Base-by-base conservation (phyloP, 495 filamentous ascomycete species). In the Trichoderma virens region DNA sequence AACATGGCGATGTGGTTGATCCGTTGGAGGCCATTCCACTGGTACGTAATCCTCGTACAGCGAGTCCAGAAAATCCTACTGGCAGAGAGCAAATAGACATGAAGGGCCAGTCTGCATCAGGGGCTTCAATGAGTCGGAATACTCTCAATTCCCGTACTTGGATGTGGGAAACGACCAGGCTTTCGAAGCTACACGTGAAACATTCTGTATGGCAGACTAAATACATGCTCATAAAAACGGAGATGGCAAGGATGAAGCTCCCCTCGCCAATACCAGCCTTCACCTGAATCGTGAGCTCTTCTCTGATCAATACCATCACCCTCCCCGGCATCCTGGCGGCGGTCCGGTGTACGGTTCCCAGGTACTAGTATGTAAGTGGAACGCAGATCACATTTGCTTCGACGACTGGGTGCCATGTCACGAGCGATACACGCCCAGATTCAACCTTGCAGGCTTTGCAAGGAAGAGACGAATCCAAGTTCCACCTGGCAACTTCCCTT, bases 401-500 rank as follows among this genome's bases (percentile, higher is more conserved):
- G 45, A 51, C 45, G 18, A 51, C 23, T 51, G 18, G 9, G 45
- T n/a, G 8, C 45, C 45, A 51, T 25, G 45, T 56, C 27, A 30
- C 25, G 20, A 56, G 27, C 23, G 5, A 56, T 56, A 56, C n/a
- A n/a, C 25, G 27, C 8, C 25, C 51, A 27, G 23, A 16, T 28
- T 56, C 27, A 56, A 56, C 51, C 51, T 56, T 30, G 51, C 51
- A 56, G 23, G 16, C 23, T 14, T 18, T 11, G 11, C 27, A 56
- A 56, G 51, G 51, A 14, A 56, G 23, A 56, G 43, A 28, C 25
- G 25, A 56, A 56, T 23, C 51, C 27, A 56, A 56, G 27, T 28
- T 56, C 51, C 51, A 28, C 25, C 51, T 56, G 51, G 25, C 51
- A 56, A 56, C 23, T 56, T n/a, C 45, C 51, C 13, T 56, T 56